A percentile compares a stretch with the other conserved stretches of the same genome.
Evolutionary conservation across 2,329 filamentous ascomycete species (phyloP).

Genomic region (Fusarium domesticum): DNA sequence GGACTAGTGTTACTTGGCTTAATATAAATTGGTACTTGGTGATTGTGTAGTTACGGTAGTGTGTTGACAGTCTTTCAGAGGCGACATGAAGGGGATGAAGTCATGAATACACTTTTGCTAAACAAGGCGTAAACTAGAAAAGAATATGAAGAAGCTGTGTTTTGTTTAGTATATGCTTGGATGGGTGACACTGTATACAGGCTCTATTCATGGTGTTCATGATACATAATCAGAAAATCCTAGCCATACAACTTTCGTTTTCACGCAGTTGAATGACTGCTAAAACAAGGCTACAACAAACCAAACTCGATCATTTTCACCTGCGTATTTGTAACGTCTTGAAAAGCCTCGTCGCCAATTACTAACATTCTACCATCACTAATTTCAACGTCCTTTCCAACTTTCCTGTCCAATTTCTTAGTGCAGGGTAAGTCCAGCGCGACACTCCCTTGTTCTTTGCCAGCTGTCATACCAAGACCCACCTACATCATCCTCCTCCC

Average conservation of each 20-base stretch:
- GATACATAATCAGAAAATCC: not conserved
- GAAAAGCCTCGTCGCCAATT: no score
- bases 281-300: no score
- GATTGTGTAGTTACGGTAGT: conserved; percentile 6
- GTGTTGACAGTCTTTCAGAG: conserved; percentile 24
- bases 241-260: no score
- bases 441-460: not conserved
- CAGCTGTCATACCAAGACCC: not conserved
- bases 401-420: no score
- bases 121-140: conserved; percentile 28
- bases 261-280: no score
- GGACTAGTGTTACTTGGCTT: conserved; percentile 11
- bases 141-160: conserved; percentile 22
- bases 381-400: no score
- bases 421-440: not conserved
- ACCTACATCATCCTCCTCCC: not conserved
- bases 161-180: conserved; percentile 1
- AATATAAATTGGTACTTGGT: conserved; percentile 17
- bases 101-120: conserved; percentile 27
- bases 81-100: conserved; percentile 21
- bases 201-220: not conserved
- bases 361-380: no score
- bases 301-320: no score
- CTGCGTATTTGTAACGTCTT: no score
- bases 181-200: no score